Conservation (phyloP, 1,139 yeast genomes). For the Kodamaea anthophila region DNA sequence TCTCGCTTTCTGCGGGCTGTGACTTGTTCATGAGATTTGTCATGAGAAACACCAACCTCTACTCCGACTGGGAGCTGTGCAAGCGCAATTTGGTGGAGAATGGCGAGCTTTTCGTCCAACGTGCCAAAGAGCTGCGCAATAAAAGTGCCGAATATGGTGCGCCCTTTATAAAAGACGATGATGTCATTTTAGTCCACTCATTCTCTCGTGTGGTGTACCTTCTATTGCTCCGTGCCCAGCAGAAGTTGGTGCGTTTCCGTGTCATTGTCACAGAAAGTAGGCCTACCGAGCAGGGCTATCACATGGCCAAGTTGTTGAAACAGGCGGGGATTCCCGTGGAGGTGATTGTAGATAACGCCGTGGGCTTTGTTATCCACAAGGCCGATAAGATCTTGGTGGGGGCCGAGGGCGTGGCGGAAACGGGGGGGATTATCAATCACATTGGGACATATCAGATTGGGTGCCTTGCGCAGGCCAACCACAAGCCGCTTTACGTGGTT, state of each 20-base stretch:
- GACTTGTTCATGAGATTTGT: constrained; percentile 94
- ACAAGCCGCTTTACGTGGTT: constrained; percentile 90
- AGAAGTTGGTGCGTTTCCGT: constrained; percentile 70
- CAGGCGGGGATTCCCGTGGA: constrained; percentile 86
- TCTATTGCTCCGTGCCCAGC: constrained; percentile 63
- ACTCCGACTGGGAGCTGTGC: constrained; percentile 96
- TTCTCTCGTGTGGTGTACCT: constrained; percentile 86
- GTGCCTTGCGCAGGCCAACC: constrained; percentile 82
- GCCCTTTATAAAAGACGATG: constrained; percentile 90
- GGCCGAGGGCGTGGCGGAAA: constrained; percentile 98
- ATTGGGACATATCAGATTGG: constrained; percentile 96
- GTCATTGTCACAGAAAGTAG: constrained; percentile 92
- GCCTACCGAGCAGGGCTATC: constrained; percentile 75
- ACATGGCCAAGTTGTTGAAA: constrained; percentile 65
- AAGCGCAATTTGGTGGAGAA: constrained; percentile 83
- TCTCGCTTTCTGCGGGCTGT: constrained; percentile 94
- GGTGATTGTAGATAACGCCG: constrained; percentile 82
- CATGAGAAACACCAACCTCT: constrained; percentile 77
- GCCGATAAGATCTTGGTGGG: constrained; percentile 94
- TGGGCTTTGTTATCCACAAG: constrained; percentile 85
- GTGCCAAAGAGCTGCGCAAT: constrained; percentile 87
- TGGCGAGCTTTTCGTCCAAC: constrained; percentile 83
- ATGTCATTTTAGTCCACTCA: constrained; percentile 84
- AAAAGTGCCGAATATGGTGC: constrained; percentile 85
- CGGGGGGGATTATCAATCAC: constrained; percentile 96